A percentile compares a stretch with the other conserved stretches of the same genome.
Evolutionary conservation across 2,329 filamentous ascomycete genomes (phyloP).

Genomic region (Cryphonectria carpinicola): DNA sequence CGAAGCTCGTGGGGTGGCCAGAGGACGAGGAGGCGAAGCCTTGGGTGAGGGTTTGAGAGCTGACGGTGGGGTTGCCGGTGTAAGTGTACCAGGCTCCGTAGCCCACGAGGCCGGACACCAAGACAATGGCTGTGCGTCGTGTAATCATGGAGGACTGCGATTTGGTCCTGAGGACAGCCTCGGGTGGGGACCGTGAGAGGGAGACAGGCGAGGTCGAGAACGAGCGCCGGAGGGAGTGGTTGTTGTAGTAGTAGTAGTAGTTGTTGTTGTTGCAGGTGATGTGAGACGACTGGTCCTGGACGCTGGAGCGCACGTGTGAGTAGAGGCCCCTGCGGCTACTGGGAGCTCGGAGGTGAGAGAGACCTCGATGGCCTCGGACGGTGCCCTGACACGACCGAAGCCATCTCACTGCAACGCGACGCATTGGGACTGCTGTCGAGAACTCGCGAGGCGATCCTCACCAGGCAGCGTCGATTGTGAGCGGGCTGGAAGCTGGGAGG

Average conservation of each 20-base stretch:
- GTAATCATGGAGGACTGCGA: slow-evolving; percentile 76
- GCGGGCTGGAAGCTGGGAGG: neutral
- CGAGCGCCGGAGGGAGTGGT: slow-evolving; percentile 31
- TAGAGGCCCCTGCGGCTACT: slow-evolving; percentile 47
- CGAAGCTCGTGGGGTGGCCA: slow-evolving; percentile 34
- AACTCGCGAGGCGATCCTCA: neutral
- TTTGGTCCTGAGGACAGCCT: slow-evolving; percentile 48
- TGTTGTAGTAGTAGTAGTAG: slow-evolving; percentile 25
- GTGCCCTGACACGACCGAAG: slow-evolving; percentile 69
- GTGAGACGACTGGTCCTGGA: slow-evolving; percentile 28
- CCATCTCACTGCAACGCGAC: slow-evolving; percentile 70
- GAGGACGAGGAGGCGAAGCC: slow-evolving; percentile 44
- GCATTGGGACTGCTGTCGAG: slow-evolving; percentile 58
- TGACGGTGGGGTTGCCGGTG: slow-evolving; percentile 48
- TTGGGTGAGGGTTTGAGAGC: slow-evolving; percentile 41
- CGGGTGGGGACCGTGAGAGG: slow-evolving; percentile 37
- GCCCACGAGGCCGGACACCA: slow-evolving; percentile 72
- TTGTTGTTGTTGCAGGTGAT: slow-evolving; percentile 29
- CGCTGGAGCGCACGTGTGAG: slow-evolving; percentile 22
- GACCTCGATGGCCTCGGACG: slow-evolving; percentile 53
- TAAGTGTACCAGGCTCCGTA: slow-evolving; percentile 80
- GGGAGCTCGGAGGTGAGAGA: slow-evolving; percentile 48
- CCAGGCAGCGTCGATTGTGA: neutral
- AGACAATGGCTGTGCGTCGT: slow-evolving; percentile 67
- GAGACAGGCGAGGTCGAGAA: slow-evolving; percentile 30